Percentiles rank a stretch among this genome's conserved stretches.
These are phyloP conservation scores for Ichthyophthirius multifiliis DNA, from an alignment of 169 alveolate genomes.

Conservation along the genomic window DNA sequence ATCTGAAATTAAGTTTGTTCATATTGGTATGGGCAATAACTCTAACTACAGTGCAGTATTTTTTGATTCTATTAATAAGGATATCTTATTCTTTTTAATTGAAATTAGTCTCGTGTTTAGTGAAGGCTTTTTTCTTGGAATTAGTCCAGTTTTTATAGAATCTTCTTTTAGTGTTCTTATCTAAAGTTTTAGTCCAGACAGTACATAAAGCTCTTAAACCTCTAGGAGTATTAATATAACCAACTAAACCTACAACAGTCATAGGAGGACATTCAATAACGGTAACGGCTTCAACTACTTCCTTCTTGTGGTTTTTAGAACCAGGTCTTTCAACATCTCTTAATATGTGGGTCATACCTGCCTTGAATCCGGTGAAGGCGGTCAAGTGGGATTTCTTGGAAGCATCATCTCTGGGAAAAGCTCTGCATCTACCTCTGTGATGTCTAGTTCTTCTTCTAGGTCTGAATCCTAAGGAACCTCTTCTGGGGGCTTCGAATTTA, in stretches of 20 bases:
- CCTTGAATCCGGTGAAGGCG: constrained; percentile 99
- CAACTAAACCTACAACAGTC: constrained; percentile 99
- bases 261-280: constrained; percentile 99
- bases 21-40: constrained; percentile 99
- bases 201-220: constrained; percentile 98
- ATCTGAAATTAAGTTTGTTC: constrained; percentile 92
- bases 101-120: constrained; percentile 92
- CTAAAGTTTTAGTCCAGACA: constrained; percentile 98
- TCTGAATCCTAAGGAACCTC: constrained; percentile 98
- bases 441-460: constrained; percentile 90
- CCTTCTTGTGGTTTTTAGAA: constrained; percentile 98
- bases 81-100: constrained; percentile 90
- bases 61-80: constrained; percentile 92
- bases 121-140: constrained; percentile 98
- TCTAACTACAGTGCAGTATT: constrained; percentile 97
- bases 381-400: constrained; percentile 96
- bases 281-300: constrained; percentile 99
- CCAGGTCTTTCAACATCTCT: constrained; percentile 98
- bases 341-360: constrained; percentile 99
- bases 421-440: constrained; percentile 79
- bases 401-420: constrained; percentile 98
- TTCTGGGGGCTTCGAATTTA: constrained; percentile 99
- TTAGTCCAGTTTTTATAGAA: constrained; percentile 99
- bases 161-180: constrained; percentile 97
- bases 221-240: constrained; percentile 98